Percentiles rank a stretch among this genome's conserved stretches.
Evolutionary conservation across 768 basidiomycete genomes (phyloP).

Genomic region (Collybia nuda): DNA sequence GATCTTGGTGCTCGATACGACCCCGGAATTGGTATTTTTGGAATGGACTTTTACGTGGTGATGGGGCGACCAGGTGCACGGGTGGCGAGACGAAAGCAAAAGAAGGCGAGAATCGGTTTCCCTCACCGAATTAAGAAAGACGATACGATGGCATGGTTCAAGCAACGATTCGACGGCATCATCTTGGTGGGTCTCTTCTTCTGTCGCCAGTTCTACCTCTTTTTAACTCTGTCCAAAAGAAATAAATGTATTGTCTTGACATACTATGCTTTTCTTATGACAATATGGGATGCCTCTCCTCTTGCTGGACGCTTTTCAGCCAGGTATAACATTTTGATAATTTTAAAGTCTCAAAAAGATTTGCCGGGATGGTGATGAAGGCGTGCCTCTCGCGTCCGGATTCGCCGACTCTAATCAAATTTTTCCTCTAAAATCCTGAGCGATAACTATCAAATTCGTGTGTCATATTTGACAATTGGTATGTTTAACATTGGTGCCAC

Average conservation of each 20-base stretch:
- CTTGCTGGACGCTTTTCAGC: conserved; percentile 4
- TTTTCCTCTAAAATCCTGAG: too few species aligned
- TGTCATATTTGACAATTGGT: too few species aligned
- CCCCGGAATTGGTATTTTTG: conserved; percentile 98
- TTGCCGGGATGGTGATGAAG: too few species aligned
- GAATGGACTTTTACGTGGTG: conserved; percentile 98
- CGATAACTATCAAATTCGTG: too few species aligned
- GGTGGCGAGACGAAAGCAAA: conserved; percentile 88
- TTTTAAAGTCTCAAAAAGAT: background rate
- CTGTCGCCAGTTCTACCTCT: background rate
- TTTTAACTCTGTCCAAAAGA: conserved; percentile 12
- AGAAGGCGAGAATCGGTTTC: conserved; percentile 84
- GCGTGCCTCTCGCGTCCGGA: too few species aligned
- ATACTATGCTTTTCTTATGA: conserved; percentile 19
- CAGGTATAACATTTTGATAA: background rate
- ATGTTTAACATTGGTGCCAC: too few species aligned
- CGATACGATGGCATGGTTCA: conserved; percentile 98
- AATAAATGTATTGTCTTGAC: conserved; percentile 14
- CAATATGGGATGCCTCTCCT: conserved; percentile 17
- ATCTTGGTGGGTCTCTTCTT: conserved; percentile 65
- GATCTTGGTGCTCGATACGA: conserved; percentile 99
- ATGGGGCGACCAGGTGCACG: conserved; percentile 96
- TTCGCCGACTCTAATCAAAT: too few species aligned
- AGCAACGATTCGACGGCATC: conserved; percentile 98
- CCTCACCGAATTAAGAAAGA: conserved; percentile 92